Base-by-base conservation (phyloP, 495 filamentous ascomycete genomes). In the Letharia lupina region DNA sequence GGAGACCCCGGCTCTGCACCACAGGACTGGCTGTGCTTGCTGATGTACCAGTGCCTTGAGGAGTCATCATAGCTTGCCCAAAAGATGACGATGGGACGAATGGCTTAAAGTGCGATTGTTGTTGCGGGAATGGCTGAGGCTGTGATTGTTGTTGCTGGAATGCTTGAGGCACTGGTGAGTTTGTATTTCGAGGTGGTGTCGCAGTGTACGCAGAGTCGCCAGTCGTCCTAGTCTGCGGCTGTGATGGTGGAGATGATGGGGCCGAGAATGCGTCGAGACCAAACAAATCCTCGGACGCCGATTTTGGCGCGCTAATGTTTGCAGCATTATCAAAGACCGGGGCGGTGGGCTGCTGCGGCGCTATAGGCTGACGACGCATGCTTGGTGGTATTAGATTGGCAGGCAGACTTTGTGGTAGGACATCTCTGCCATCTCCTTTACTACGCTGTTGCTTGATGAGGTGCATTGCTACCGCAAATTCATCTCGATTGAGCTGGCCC, bases 391-490 rank as follows among this genome's bases (percentile, higher is more conserved):
- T 85, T 39, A 98, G 79, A 52, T 87, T 91, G 1, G 86, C 81
- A 20, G 95, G 91, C 41, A 98, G 79, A 11, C 82, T 77, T 20
- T 90, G 79, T 3, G 93, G 93, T 6, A 98, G 73, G 37, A 80
- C 74, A 18, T 72, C 73, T 41, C 80, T 72, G 18, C 81, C 80
- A 60, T 86, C 86, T 45, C 85, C 86, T 65, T 87, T 90, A 65
- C 80, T 85, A 33, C 91, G 84, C 74, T 96, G 92, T 73, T 94
- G 87, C 65, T 91, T 84, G 69, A 98, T 96, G 44, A 98, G 81
- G 73, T 96, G 93, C 94, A 98, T 98, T 59, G 95, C 94, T 61
- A 98, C 92, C 0, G 94, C 93, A 72, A 98, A 98, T 71, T 95
- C 93, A 74, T 98, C 94, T 64, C 83, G 82, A 44, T 81, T 91